Percentiles rank a stretch among this genome's conserved stretches.
Conservation (phyloP, 108 stramenopile genomes). For the Pseudonitzschia multiseries region DNA sequence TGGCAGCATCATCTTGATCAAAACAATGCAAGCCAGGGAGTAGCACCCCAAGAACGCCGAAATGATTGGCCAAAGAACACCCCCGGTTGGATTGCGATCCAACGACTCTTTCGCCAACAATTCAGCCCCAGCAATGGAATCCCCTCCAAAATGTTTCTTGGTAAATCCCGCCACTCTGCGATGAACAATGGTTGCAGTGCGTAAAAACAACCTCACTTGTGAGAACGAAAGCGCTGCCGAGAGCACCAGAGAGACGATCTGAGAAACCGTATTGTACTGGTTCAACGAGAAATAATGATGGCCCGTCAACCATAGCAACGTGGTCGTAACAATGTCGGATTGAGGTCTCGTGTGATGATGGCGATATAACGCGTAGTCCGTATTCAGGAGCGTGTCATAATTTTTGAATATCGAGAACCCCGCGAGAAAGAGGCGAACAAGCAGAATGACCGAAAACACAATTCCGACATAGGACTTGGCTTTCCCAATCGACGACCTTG, state of each 20-base stretch:
- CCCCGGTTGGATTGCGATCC: neutral
- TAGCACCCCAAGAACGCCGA: constrained; percentile 63
- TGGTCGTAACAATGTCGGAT: constrained; percentile 56
- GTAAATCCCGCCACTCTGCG: constrained; percentile 41
- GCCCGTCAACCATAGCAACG: constrained; percentile 65
- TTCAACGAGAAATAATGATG: constrained; percentile 53
- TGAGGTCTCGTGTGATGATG: constrained; percentile 13
- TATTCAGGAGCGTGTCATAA: constrained; percentile 5
- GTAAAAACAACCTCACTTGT: constrained; percentile 66
- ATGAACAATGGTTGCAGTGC: constrained; percentile 49
- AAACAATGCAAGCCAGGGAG: constrained; percentile 66
- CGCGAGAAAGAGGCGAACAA: constrained; percentile 56
- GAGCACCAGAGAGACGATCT: constrained; percentile 61
- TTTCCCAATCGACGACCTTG: constrained; percentile 60
- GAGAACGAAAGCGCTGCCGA: constrained; percentile 64
- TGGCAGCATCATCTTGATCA: constrained; percentile 72
- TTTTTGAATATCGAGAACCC: constrained; percentile 31
- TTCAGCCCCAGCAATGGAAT: neutral
- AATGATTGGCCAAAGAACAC: constrained; percentile 20
- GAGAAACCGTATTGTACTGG: constrained; percentile 56
- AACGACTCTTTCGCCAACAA: neutral
- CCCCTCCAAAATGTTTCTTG: constrained; percentile 18
- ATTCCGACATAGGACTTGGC: constrained; percentile 49
- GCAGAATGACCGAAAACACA: constrained; percentile 62
- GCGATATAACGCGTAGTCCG: neutral